Evolutionary conservation across 1,284 basidiomycete species (phyloP).

Genomic region (Microbotryomycetes sp.): DNA sequence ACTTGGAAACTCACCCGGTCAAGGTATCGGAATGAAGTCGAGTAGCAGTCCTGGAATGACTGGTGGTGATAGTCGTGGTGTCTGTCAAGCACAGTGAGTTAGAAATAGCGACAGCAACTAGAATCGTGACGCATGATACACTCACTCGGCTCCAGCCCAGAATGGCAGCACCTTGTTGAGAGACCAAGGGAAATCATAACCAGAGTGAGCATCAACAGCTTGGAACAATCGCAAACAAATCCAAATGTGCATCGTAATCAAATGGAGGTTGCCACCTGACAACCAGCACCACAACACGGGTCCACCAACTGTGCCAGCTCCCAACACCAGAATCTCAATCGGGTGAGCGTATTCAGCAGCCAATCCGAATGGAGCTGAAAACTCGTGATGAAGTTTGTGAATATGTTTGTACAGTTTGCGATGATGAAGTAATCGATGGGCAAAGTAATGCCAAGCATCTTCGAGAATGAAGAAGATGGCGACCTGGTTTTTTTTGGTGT

Average conservation of each 20-base stretch:
- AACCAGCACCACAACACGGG: conserved; percentile 79
- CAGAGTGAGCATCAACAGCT: conserved; percentile 93
- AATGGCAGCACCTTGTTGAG: conserved; percentile 88
- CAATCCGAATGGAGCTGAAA: conserved; percentile 92
- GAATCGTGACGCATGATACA: conserved; percentile 42
- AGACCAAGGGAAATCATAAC: conserved; percentile 95
- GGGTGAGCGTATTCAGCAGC: conserved; percentile 79
- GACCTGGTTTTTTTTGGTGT: no score
- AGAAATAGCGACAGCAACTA: neutral
- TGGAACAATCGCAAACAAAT: conserved; percentile 91
- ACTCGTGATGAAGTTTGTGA: conserved; percentile 94
- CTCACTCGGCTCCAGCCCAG: conserved; percentile 98
- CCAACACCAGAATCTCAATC: conserved; percentile 45
- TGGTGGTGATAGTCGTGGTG: conserved; percentile 29
- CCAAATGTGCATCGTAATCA: conserved; percentile 81
- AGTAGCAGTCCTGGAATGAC: conserved; percentile 37
- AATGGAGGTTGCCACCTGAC: conserved; percentile 62
- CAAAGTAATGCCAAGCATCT: conserved; percentile 43
- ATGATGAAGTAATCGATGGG: conserved; percentile 53
- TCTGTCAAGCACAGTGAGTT: conserved; percentile 4
- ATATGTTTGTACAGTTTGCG: conserved; percentile 92
- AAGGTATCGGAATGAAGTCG: conserved; percentile 34
- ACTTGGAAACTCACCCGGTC: conserved; percentile 23
- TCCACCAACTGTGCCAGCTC: conserved; percentile 42
- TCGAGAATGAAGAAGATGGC: conserved; percentile 93